Evolutionary conservation across 805 yeast species (phyloP), one percentile per base, ranked within the genome.

Genomic region (Ogataea neopini): DNA sequence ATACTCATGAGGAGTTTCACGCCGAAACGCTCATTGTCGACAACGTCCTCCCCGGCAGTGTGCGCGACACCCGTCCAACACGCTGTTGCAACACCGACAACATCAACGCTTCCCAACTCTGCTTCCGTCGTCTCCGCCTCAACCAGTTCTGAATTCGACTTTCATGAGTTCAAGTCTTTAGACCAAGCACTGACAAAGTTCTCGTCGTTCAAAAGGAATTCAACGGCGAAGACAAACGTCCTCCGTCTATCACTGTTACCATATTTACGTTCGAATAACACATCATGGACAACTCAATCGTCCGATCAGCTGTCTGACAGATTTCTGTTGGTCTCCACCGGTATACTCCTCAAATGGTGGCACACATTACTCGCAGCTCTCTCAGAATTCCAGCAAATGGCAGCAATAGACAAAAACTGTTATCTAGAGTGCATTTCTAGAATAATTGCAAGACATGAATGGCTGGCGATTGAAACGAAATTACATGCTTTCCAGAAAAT

Each of bases 361-460:
- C 56, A 64, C n/a, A 66, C 74, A n/a, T 59, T 79, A 13, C 56
- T 79, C 14, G 45, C 49, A 6, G 52, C 65, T 3, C 54, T 66
- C 30, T 46, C 57, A n/a, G 69, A 65, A 37, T 45, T 60, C 22
- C 60, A 58, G 11, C 63, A 68, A 13, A 66, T 77, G 14, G 67
- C 79, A 1, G 63, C 73, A 3, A 60, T 74, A 13, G 84, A 80
- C 63, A 64, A 76, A 49, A 69, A 73, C 46, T 82, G 81, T 25
- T 78, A 75, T 57, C 60, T 77, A 37, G 86, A 80, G 56, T 76
- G 80, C 45, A 67, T 80, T 2, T 77, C 83, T 4, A 60, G 83
- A 43, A 71, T 80, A 10, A 50, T 78, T 6, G 63, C 78, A 3
- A 63, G 79, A 29, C 59, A 51, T 18, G 81, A 79, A 57, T 80